Conservation (phyloP, 2,329 filamentous ascomycete species). For the Fusarium pilosicola region DNA sequence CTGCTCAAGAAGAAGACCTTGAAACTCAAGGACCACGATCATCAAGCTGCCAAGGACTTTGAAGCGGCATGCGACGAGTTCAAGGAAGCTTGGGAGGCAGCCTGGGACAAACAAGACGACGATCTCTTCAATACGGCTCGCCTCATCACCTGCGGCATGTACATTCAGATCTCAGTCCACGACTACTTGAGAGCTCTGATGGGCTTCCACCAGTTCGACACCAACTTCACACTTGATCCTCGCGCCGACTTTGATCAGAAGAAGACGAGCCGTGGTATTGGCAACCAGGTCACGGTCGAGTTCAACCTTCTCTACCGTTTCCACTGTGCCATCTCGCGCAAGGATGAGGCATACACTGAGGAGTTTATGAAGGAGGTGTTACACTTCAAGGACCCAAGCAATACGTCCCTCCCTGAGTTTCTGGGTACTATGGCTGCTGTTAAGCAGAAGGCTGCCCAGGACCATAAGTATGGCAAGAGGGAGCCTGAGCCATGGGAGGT, state of each 20-base stretch:
- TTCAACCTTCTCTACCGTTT: conserved; percentile 52
- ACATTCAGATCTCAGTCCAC: conserved; percentile 59
- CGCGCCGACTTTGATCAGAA: conserved; percentile 32
- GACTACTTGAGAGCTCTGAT: conserved; percentile 54
- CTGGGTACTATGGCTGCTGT: not conserved
- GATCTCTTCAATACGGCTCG: conserved; percentile 11
- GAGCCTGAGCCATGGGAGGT: not conserved
- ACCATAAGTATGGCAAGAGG: not conserved
- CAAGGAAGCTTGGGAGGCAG: not conserved
- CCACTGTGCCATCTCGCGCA: conserved; percentile 46
- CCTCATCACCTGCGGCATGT: conserved; percentile 63
- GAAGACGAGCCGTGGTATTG: conserved; percentile 43
- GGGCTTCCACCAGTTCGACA: conserved; percentile 63
- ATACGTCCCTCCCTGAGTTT: not conserved
- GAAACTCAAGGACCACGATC: not conserved
- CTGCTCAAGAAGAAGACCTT: not conserved
- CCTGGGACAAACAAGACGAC: conserved; percentile 2
- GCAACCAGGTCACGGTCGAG: conserved; percentile 50
- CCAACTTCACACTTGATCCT: conserved; percentile 64
- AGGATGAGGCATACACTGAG: conserved; percentile 47
- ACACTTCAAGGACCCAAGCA: not conserved
- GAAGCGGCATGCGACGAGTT: not conserved
- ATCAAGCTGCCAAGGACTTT: not conserved
- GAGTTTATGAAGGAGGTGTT: conserved; percentile 28
- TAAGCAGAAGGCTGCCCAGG: not conserved